Evolutionary conservation across 495 filamentous ascomycete species (phyloP).

Genomic region (Halenospora varia): DNA sequence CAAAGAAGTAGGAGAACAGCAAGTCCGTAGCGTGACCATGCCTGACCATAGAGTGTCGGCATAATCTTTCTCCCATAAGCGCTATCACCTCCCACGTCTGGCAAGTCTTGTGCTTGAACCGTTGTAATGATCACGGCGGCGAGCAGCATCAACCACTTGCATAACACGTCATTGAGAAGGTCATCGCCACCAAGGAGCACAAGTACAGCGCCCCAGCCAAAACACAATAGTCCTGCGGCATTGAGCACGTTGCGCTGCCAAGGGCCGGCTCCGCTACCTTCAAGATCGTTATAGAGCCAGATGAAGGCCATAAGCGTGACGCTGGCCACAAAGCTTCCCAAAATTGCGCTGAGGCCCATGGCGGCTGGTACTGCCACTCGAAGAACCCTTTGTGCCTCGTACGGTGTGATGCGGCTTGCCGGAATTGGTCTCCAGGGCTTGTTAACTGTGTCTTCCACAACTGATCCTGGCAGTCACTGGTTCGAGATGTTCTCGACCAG

Average conservation of each 20-base stretch:
- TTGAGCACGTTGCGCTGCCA: constrained; percentile 42
- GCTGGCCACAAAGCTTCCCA: constrained; percentile 23
- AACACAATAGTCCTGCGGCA: constrained; percentile 34
- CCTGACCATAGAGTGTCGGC: constrained; percentile 40
- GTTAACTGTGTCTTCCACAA: constrained; percentile 47
- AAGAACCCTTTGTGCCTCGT: constrained; percentile 33
- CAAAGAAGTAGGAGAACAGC: constrained; percentile 37
- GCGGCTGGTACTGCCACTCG: constrained; percentile 29
- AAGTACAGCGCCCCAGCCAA: constrained; percentile 23
- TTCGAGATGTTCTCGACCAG: constrained; percentile 43
- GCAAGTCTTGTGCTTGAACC: constrained; percentile 44
- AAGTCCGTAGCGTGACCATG: constrained; percentile 33
- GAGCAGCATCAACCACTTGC: constrained; percentile 35
- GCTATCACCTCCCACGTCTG: constrained; percentile 41
- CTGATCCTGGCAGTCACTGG: constrained; percentile 39
- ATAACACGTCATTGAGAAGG: constrained; percentile 18
- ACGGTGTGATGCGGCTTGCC: constrained; percentile 30
- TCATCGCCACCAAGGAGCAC: constrained; percentile 17
- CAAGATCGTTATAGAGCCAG: constrained; percentile 52
- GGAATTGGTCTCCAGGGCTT: constrained; percentile 57
- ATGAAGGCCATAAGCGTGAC: constrained; percentile 32
- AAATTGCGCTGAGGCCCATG: constrained; percentile 23
- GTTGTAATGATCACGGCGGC: constrained; percentile 30
- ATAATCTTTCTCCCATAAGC: constrained; percentile 35
- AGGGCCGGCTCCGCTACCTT: constrained; percentile 36